phyloP scores from a whole-genome alignment of 495 filamentous ascomycete genomes.

The Delitschia confertaspora region DNA sequence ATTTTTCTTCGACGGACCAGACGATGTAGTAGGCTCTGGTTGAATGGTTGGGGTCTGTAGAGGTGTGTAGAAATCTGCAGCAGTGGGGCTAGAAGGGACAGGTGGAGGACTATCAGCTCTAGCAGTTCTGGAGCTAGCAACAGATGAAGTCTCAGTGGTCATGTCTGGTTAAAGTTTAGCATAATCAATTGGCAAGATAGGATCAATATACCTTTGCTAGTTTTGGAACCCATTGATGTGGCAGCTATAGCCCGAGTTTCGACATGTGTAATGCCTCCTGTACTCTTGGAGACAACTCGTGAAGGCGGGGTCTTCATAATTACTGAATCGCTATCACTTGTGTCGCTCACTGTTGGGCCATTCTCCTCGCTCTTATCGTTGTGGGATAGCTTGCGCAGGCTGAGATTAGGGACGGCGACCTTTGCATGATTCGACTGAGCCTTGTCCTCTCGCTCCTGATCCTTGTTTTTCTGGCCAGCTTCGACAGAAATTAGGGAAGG shows the following conservation, averaged over 20 bases:
- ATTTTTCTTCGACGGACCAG: too few species aligned
- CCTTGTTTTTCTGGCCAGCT: neutral
- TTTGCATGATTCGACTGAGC: neutral
- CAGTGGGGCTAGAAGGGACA: constrained; percentile 8
- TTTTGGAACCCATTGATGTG: neutral
- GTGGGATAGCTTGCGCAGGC: neutral
- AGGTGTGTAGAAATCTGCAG: constrained; percentile 8
- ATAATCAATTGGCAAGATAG: too few species aligned
- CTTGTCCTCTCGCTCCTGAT: neutral
- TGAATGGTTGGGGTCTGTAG: constrained; percentile 4
- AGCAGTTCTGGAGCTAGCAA: neutral
- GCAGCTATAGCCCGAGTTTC: too few species aligned
- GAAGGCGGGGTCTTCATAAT: too few species aligned
- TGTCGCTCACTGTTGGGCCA: too few species aligned
- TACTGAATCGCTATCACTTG: too few species aligned
- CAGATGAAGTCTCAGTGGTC: neutral
- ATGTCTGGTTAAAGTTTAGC: too few species aligned
- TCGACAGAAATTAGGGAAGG: too few species aligned
- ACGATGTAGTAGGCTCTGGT: neutral
- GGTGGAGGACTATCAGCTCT: neutral
- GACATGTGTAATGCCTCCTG: too few species aligned
- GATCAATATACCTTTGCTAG: too few species aligned
- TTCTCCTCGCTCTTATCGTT: neutral
- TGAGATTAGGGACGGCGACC: constrained; percentile 3
- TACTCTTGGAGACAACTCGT: too few species aligned